Percentiles rank a stretch among this genome's conserved stretches.
phyloP scores from a whole-genome alignment of 495 filamentous ascomycete genomes.

The Aspergillus haitiensis region DNA sequence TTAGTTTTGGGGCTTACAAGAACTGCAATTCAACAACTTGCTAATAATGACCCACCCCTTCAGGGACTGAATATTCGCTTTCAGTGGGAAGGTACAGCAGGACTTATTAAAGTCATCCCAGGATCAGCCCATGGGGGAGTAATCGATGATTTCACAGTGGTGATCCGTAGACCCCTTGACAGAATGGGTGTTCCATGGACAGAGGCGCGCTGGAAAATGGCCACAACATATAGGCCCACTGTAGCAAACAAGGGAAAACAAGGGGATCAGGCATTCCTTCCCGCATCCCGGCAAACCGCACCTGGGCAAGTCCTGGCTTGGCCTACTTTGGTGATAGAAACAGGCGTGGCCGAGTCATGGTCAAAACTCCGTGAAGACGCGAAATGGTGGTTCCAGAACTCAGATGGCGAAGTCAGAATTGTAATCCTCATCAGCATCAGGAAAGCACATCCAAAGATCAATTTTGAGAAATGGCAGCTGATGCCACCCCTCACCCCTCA shows the following conservation, averaged over 20 bases:
- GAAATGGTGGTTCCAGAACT: conserved; percentile 35
- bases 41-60: background rate
- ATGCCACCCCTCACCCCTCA: no score
- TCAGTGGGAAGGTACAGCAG: background rate
- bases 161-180: background rate
- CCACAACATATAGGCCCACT: background rate
- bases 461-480: conserved; percentile 30
- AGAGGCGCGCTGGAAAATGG: background rate
- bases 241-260: background rate
- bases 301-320: conserved; percentile 4
- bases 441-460: conserved; percentile 21
- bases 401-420: conserved; percentile 32
- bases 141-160: background rate
- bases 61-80: background rate
- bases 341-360: conserved; percentile 30
- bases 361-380: conserved; percentile 25
- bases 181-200: background rate
- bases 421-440: conserved; percentile 25
- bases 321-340: conserved; percentile 38
- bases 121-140: background rate
- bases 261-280: background rate
- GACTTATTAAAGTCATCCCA: background rate
- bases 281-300: background rate
- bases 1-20: background rate
- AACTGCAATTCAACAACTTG: background rate